A percentile compares a stretch with the other conserved stretches of the same genome.
phyloP scores from a whole-genome alignment of 108 stramenopile genomes.

The Nitzschia sp. region DNA sequence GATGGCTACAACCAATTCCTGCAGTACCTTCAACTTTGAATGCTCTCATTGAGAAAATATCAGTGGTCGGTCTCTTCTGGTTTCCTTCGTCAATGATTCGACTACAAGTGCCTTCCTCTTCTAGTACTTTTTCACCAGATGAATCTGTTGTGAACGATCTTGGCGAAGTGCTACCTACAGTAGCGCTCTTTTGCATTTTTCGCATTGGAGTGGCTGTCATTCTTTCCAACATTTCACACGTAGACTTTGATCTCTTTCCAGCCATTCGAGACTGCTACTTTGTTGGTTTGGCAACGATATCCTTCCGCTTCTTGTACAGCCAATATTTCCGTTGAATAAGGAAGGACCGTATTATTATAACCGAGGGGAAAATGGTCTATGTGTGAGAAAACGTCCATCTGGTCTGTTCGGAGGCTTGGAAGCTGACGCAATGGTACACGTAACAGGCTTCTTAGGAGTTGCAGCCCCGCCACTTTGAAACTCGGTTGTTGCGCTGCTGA shows the following conservation, averaged over 20 bases:
- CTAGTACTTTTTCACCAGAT: too few species aligned
- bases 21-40: constrained; percentile 32
- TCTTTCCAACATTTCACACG: not conserved
- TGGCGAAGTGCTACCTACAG: too few species aligned
- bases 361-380: too few species aligned
- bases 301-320: constrained; percentile 17
- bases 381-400: too few species aligned
- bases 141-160: too few species aligned
- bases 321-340: constrained; percentile 8
- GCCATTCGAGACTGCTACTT: constrained; percentile 29
- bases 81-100: not conserved
- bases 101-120: too few species aligned
- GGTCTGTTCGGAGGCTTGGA: too few species aligned
- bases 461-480: too few species aligned
- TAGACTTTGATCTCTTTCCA: not conserved
- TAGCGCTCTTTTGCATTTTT: constrained; percentile 3
- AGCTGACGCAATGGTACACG: too few species aligned
- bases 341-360: too few species aligned
- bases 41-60: constrained; percentile 25
- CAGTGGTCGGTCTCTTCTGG: constrained; percentile 8
- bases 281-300: constrained; percentile 6
- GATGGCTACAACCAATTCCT: constrained; percentile 62
- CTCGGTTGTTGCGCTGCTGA: too few species aligned
- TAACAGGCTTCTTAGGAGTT: too few species aligned
- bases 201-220: not conserved